Percentiles rank a stretch among this genome's conserved stretches.
phyloP scores from a whole-genome alignment of 1,284 basidiomycete genomes.

The Leccinum angustisporum region DNA sequence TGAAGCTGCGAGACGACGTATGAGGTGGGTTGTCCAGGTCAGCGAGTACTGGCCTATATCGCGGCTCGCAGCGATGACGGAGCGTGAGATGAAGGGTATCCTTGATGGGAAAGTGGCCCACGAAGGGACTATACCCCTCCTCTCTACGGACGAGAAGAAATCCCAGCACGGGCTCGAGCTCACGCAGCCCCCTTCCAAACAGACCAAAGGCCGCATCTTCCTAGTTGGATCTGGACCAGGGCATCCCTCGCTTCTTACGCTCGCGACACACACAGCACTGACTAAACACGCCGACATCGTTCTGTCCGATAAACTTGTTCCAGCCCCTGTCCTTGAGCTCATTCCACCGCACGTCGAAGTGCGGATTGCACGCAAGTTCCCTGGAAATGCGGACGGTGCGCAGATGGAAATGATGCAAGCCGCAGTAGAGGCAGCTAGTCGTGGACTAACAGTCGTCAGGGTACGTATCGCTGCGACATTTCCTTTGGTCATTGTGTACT shows the following conservation, averaged over 20 bases:
- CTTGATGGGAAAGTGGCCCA: conserved; percentile 45
- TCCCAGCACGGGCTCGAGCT: conserved; percentile 29
- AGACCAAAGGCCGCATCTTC: conserved; percentile 66
- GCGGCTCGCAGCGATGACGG: conserved; percentile 68
- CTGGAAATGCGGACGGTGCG: conserved; percentile 93
- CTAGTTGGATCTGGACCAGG: conserved; percentile 95
- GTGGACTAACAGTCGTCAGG: conserved; percentile 85
- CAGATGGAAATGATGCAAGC: conserved; percentile 93
- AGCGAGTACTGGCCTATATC: conserved; percentile 94
- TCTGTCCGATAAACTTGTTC: conserved; percentile 97
- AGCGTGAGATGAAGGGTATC: conserved; percentile 67
- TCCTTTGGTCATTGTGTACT: neutral
- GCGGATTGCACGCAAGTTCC: conserved; percentile 94
- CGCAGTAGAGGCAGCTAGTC: conserved; percentile 77
- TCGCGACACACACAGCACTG: conserved; percentile 82
- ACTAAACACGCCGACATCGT: conserved; percentile 82
- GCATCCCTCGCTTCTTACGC: conserved; percentile 88
- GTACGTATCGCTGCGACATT: conserved; percentile 42
- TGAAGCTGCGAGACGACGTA: conserved; percentile 60
- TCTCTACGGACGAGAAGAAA: conserved; percentile 14
- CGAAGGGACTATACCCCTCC: neutral
- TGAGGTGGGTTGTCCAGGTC: conserved; percentile 89
- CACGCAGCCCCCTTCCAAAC: conserved; percentile 31
- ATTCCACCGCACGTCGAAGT: conserved; percentile 74
- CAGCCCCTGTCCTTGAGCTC: conserved; percentile 83